phyloP scores from a whole-genome alignment of 129 eudicot genomes.

The Flaveria linearis region DNA sequence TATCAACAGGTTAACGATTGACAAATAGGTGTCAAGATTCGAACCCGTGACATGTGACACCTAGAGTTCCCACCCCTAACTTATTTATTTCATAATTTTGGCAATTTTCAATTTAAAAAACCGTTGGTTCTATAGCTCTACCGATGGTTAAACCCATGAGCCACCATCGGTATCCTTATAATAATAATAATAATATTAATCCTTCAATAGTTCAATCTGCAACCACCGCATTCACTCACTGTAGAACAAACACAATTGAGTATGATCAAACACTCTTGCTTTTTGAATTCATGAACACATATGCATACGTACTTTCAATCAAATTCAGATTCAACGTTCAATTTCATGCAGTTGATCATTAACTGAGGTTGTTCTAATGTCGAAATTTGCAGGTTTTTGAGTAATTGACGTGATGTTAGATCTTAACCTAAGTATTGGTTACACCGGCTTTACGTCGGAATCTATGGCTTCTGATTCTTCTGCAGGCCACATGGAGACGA shows the following conservation, averaged over 20 bases:
- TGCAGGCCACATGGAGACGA: slow-evolving; percentile 42
- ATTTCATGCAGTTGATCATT: too few relatives aligned
- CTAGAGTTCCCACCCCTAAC: neutral
- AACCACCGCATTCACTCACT: neutral
- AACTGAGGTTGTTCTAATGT: too few relatives aligned
- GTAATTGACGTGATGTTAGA: slow-evolving; percentile 50
- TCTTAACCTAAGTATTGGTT: slow-evolving; percentile 52
- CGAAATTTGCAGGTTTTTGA: neutral
- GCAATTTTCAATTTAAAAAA: neutral
- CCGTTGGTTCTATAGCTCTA: neutral
- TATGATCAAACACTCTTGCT: too few relatives aligned
- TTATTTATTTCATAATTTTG: neutral
- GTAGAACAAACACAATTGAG: neutral
- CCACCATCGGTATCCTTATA: neutral
- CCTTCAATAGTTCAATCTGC: slow-evolving; percentile 6
- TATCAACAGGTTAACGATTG: too few relatives aligned
- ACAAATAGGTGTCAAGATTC: too few relatives aligned
- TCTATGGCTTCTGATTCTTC: slow-evolving; percentile 49
- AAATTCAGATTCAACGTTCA: too few relatives aligned
- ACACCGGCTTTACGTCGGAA: slow-evolving; percentile 34
- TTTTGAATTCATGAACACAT: too few relatives aligned
- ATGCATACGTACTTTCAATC: too few relatives aligned
- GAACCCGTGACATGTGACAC: too few relatives aligned
- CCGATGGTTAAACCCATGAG: neutral
- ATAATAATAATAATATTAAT: neutral